Evolutionary conservation across 106 monocot genomes (phyloP).

Genomic region (Vanilla planifolia): DNA sequence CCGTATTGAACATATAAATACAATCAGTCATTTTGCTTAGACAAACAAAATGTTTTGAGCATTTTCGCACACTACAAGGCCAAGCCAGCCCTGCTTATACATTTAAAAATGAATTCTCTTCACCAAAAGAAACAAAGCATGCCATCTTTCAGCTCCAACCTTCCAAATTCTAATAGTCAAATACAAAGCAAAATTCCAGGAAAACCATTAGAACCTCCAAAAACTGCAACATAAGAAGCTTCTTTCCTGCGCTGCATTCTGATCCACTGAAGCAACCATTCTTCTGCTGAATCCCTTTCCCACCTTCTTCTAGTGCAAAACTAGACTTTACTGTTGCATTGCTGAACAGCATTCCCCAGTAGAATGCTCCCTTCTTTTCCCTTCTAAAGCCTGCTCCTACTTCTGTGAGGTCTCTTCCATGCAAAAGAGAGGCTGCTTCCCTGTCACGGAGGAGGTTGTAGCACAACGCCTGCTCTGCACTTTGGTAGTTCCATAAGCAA

Average conservation of each 20-base stretch:
- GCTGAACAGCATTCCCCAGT: constrained; percentile 71
- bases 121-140: too few species aligned
- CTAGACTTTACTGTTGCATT: constrained; percentile 36
- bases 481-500: constrained; percentile 34
- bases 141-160: too few species aligned
- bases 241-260: constrained; percentile 38
- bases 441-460: constrained; percentile 17
- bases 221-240: not conserved
- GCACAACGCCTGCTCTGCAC: constrained; percentile 38
- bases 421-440: constrained; percentile 26
- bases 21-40: too few species aligned
- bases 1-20: too few species aligned
- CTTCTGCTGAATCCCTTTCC: constrained; percentile 55
- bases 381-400: constrained; percentile 50
- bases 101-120: too few species aligned
- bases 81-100: too few species aligned
- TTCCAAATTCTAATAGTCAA: not conserved
- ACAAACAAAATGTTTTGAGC: too few species aligned
- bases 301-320: constrained; percentile 71
- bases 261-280: constrained; percentile 64
- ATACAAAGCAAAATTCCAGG: not conserved
- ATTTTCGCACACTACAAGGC: too few species aligned
- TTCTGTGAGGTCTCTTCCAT: constrained; percentile 44
- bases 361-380: constrained; percentile 31
- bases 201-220: not conserved